These are phyloP conservation scores for Apiospora arundinis DNA, from an alignment of 2,329 filamentous ascomycete species.

Conservation along the genomic window DNA sequence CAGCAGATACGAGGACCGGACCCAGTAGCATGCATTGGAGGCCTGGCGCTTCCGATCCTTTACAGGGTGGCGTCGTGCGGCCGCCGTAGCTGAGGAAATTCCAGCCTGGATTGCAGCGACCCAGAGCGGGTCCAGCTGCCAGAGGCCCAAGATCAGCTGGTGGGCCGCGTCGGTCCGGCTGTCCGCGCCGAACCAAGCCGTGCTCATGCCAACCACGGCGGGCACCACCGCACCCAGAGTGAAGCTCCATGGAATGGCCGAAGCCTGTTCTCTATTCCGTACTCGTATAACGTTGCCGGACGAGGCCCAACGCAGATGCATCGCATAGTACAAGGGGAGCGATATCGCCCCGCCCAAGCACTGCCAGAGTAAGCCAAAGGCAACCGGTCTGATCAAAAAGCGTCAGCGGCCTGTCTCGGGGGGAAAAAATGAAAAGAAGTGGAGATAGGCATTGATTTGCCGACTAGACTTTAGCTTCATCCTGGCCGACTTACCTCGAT, in stretches of 20 bases:
- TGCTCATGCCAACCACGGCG: conserved; percentile 30
- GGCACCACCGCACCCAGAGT: conserved; percentile 34
- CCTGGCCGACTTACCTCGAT: no score
- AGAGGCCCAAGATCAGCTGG: conserved; percentile 33
- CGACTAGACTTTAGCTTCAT: no score
- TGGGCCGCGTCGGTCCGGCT: conserved; percentile 28
- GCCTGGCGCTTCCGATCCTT: no score
- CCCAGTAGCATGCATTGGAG: conserved; percentile 24
- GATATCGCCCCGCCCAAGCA: conserved; percentile 34
- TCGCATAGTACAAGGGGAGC: conserved; percentile 35
- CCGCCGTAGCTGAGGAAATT: no score
- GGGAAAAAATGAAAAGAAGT: no score
- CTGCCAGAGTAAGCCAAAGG: conserved; percentile 35
- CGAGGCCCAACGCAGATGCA: conserved; percentile 18
- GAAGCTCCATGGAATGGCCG: conserved; percentile 24
- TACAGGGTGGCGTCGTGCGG: no score
- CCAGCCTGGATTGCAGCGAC: conserved; percentile 24
- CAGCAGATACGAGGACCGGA: conserved; percentile 29
- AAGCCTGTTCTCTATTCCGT: no score
- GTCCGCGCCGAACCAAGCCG: conserved; percentile 34
- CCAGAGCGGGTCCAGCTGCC: conserved; percentile 35
- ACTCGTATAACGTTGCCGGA: no score
- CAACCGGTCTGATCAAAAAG: conserved; percentile 33
- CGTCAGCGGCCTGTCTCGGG: conserved; percentile 24
- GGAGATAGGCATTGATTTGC: no score